Percentiles rank a stretch among this genome's conserved stretches.
These are phyloP conservation scores for Polyporus tsugae DNA, from an alignment of 1,284 basidiomycete genomes.

Conservation along the genomic window DNA sequence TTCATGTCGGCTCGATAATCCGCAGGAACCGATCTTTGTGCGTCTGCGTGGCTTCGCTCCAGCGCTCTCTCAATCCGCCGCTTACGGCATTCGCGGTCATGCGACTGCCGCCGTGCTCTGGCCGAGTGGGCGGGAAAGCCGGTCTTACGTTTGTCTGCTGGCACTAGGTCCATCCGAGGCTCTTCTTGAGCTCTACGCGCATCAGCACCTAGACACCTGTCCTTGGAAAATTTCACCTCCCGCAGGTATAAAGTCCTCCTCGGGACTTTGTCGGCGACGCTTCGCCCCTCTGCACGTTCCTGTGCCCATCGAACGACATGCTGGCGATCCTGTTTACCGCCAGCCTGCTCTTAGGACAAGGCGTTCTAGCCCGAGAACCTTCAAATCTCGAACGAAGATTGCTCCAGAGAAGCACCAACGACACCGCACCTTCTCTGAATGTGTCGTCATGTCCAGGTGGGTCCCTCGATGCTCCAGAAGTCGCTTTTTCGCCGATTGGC, in stretches of 20 bases:
- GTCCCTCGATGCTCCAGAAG: conserved; percentile 6
- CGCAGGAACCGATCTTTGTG: neutral
- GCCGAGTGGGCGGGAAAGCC: neutral
- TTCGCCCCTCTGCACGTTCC: conserved; percentile 20
- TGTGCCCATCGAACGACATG: conserved; percentile 17
- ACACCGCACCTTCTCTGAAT: conserved; percentile 23
- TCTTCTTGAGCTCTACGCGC: neutral
- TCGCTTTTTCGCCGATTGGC: conserved; percentile 3
- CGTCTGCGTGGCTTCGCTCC: neutral
- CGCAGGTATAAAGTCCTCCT: conserved; percentile 26
- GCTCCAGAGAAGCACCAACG: conserved; percentile 20
- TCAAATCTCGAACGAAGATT: conserved; percentile 19
- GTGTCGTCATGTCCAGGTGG: conserved; percentile 33
- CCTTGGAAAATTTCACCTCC: conserved; percentile 1
- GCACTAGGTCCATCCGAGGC: neutral
- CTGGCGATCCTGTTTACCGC: conserved; percentile 23
- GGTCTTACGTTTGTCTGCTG: neutral
- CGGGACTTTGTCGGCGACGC: conserved; percentile 29
- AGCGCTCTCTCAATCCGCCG: neutral
- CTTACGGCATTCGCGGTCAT: conserved; percentile 7
- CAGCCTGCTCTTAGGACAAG: conserved; percentile 19
- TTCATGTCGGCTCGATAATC: neutral
- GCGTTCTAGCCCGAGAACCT: conserved; percentile 22
- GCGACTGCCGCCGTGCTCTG: conserved; percentile 5
- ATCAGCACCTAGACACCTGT: neutral